phyloP scores from a whole-genome alignment of 208 protist species.

The Leishmania arabica region DNA sequence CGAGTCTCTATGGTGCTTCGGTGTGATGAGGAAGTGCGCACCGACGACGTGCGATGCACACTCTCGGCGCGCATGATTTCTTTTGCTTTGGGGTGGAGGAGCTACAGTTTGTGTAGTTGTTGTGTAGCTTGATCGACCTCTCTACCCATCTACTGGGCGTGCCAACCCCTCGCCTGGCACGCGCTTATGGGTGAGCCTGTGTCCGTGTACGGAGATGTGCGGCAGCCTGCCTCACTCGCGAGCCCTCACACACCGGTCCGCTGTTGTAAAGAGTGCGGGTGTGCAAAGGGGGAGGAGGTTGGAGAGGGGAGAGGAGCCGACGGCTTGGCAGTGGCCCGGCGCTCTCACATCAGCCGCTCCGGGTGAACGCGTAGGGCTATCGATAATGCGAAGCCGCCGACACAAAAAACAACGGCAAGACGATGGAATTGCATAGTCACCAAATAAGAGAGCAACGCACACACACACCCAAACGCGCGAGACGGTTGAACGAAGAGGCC shows the following conservation, averaged over 20 bases:
- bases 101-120: neutral
- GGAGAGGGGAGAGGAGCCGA: neutral
- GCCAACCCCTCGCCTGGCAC: neutral
- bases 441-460: neutral
- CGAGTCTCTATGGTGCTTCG: slow-evolving; percentile 65
- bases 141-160: neutral
- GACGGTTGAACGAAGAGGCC: neutral
- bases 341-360: neutral
- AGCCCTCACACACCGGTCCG: neutral
- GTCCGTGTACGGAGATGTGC: neutral
- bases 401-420: neutral
- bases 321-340: neutral
- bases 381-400: neutral
- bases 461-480: neutral
- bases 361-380: neutral
- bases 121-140: neutral
- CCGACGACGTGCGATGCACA: slow-evolving; percentile 15
- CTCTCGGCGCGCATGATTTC: slow-evolving; percentile 4
- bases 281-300: neutral
- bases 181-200: neutral
- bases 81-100: neutral
- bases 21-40: slow-evolving; percentile 53
- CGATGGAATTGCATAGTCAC: neutral
- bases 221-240: neutral
- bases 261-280: neutral